These are phyloP conservation scores for Calonectria pteridis DNA, from an alignment of 2,329 filamentous ascomycete species.

Conservation along the genomic window DNA sequence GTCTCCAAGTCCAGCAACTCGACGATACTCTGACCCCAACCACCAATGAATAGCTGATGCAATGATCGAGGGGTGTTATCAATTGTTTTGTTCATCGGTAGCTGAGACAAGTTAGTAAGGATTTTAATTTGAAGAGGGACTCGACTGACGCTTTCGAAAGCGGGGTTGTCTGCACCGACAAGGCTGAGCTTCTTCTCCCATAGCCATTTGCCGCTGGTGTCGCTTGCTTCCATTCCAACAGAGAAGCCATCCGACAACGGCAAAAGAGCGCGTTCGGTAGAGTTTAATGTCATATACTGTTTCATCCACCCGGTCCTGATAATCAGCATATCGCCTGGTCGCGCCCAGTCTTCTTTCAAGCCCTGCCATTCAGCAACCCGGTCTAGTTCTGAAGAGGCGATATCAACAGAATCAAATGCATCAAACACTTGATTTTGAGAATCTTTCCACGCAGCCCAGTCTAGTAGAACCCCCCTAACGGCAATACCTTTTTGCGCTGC, in stretches of 20 bases:
- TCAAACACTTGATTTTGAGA: not conserved
- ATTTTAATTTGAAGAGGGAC: no score
- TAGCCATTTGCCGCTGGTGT: not conserved
- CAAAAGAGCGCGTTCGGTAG: not conserved
- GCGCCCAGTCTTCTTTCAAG: not conserved
- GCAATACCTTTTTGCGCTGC: slow-evolving; percentile 4
- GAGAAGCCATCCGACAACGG: not conserved
- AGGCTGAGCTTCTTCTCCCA: not conserved
- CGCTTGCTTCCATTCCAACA: not conserved
- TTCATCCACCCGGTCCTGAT: not conserved
- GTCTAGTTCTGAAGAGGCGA: not conserved
- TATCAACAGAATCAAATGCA: not conserved
- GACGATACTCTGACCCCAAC: not conserved
- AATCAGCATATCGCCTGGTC: not conserved
- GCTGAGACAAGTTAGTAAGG: not conserved
- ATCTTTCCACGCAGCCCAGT: not conserved
- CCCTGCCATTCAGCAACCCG: not conserved
- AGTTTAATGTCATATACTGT: not conserved
- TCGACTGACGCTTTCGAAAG: not conserved
- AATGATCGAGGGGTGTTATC: not conserved
- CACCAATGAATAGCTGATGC: not conserved
- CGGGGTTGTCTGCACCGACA: not conserved
- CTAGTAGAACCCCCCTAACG: not conserved
- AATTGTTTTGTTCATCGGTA: not conserved
- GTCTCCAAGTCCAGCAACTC: not conserved